These are phyloP conservation scores for Pichia exigua DNA, from an alignment of 805 yeast species.

Conservation along the genomic window DNA sequence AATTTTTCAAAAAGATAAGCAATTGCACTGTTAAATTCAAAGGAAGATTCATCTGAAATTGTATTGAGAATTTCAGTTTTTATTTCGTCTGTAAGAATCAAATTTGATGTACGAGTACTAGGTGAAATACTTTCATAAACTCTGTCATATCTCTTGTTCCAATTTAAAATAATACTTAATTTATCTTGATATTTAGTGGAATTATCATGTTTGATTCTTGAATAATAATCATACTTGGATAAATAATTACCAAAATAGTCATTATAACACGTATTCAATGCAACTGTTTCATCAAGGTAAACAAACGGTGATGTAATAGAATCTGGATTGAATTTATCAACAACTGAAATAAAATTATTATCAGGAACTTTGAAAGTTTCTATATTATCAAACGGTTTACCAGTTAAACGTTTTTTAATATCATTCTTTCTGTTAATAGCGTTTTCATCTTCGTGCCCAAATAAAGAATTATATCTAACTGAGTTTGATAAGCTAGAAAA, in stretches of 20 bases:
- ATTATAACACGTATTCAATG: conserved; percentile 12
- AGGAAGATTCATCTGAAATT: background rate
- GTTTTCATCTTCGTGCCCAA: background rate
- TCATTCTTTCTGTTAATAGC: background rate
- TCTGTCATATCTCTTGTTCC: background rate
- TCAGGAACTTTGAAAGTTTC: background rate
- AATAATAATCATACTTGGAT: conserved; percentile 14
- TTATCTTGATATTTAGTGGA: background rate
- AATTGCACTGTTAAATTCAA: background rate
- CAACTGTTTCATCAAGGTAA: conserved; percentile 9
- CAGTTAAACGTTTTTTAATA: background rate
- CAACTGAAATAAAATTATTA: background rate
- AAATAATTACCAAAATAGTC: background rate
- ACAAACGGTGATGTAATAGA: conserved; percentile 9
- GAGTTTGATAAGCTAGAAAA: background rate
- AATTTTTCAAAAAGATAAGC: background rate
- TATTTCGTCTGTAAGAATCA: conserved; percentile 1
- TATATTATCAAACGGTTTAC: conserved; percentile 6
- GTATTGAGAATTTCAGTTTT: background rate
- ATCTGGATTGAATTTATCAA: conserved; percentile 1
- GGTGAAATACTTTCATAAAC: background rate
- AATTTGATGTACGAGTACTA: background rate
- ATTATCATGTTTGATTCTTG: conserved; percentile 15
- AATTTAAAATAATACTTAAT: background rate
- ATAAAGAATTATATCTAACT: background rate